Base-by-base conservation (phyloP, 108 stramenopile genomes). In the Conticribra weissflogii region DNA sequence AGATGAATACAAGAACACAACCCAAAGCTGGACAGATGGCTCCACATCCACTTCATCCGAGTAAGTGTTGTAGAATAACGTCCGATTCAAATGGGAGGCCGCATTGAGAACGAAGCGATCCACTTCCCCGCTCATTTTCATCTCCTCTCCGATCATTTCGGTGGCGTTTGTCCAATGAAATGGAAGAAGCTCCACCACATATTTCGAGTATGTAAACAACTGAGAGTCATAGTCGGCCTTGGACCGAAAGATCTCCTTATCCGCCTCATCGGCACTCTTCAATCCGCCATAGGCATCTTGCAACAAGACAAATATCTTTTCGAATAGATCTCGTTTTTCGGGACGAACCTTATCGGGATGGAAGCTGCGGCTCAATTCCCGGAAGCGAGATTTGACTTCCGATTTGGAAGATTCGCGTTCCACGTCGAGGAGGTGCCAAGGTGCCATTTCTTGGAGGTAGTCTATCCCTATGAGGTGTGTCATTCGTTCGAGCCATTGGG, bases 271-370 rank as follows among this genome's bases (percentile, higher is more conserved):
- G 2, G 72, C 54, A 41, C 54, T 64, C 44, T 80, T 80, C 18
- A 80, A 48, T 28, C 74, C 74, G 31, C 74, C 59, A 64, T 80
- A 80, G 1, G 79, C 79, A 51, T 70, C 74, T 36, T 80, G 79
- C 21, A 80, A 50, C 36, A 80, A 50, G 16, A 80, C 62, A 45
- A 80, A 80, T 33, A 80, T 80, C 48, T 57, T 74, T 29, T 80
- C 79, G 52, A 70, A 80, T 28, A 80, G 57, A 4, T 69, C 73
- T 48, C 58, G 62, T 56, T 80, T 80, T 50, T 74, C 67, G 14
- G 74, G 68, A 3, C 57, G 74, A 59, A 73, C 21, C 41, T 81
- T 81, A 34, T 81, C 81, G 1, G 81, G 81, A 53, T 81, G 81
- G 46, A 77, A 81, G 15, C 23, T 47, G 16, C 76, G 62, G 23